phyloP scores from a whole-genome alignment of 176 grass and related monocot species.

The Chloris gayana region DNA sequence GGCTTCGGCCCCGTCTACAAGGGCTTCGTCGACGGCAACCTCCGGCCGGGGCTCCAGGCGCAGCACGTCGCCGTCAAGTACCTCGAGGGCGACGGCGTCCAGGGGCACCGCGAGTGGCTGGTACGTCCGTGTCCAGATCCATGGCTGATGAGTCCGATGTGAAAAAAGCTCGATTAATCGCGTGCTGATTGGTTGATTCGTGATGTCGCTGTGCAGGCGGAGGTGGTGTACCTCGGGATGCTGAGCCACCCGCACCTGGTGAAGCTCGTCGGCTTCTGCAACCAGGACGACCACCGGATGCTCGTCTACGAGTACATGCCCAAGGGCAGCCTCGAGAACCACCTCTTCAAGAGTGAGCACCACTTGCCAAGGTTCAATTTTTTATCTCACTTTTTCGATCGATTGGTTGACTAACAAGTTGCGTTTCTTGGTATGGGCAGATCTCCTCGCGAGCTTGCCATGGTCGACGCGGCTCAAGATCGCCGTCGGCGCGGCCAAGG shows the following conservation, averaged over 20 bases:
- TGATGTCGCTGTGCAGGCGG: constrained; percentile 46
- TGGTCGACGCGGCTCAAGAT: constrained; percentile 97
- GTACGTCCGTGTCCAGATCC: constrained; percentile 32
- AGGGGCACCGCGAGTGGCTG: constrained; percentile 95
- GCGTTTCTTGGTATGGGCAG: constrained; percentile 17
- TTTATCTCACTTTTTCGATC: neutral
- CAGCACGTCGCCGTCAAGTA: constrained; percentile 97
- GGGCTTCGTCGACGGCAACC: constrained; percentile 57
- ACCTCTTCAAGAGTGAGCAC: constrained; percentile 85
- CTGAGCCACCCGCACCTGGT: constrained; percentile 80
- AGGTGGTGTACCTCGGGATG: constrained; percentile 91
- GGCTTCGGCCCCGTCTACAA: constrained; percentile 96
- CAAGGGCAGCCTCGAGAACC: constrained; percentile 76
- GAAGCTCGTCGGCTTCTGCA: constrained; percentile 82
- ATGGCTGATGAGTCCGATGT: too few species aligned
- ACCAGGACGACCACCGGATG: constrained; percentile 91
- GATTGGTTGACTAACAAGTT: neutral
- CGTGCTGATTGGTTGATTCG: neutral
- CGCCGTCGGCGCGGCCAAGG: constrained; percentile 84
- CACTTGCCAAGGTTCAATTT: neutral
- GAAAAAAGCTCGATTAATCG: neutral
- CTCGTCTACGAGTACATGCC: constrained; percentile 95
- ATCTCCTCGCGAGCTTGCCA: constrained; percentile 54
- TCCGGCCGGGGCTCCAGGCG: constrained; percentile 56
- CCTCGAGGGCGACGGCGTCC: constrained; percentile 74